Conservation (phyloP, 495 filamentous ascomycete species). For the Niebla homalea region DNA sequence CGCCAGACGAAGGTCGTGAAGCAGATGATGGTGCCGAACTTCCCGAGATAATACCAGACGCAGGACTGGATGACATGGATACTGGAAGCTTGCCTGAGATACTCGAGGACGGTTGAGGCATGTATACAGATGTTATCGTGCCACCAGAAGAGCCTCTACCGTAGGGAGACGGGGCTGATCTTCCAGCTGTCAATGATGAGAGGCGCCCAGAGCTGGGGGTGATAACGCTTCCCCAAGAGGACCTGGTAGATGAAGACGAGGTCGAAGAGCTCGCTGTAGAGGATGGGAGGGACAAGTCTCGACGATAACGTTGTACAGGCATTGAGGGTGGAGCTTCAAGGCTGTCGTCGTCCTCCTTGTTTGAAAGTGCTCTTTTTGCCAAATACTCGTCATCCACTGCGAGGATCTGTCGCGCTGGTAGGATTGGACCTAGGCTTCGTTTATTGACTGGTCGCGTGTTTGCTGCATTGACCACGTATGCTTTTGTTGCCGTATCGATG, state of each 20-base stretch:
- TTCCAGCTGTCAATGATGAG: not conserved
- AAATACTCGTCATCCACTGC: not conserved
- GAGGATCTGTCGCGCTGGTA: not conserved
- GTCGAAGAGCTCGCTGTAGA: not conserved
- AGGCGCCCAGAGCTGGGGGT: not conserved
- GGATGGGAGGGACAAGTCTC: not conserved
- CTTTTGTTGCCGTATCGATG: not conserved
- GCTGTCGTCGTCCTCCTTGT: not conserved
- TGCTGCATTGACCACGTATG: constrained; percentile 1
- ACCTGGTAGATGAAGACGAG: not conserved
- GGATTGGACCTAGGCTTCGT: not conserved
- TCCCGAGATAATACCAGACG: too few relatives aligned
- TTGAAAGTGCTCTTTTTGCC: not conserved
- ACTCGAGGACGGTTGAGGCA: too few relatives aligned
- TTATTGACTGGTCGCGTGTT: not conserved
- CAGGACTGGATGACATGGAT: too few relatives aligned
- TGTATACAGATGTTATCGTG: too few relatives aligned
- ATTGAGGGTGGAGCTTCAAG: not conserved
- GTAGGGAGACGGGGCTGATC: too few relatives aligned
- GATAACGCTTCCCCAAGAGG: not conserved
- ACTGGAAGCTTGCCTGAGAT: too few relatives aligned
- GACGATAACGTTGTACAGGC: not conserved
- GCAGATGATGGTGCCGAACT: too few relatives aligned
- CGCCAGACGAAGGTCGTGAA: too few relatives aligned
- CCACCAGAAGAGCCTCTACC: too few relatives aligned